phyloP scores from a whole-genome alignment of 176 grass and related monocot genomes.

The Musa schizocarpa region DNA sequence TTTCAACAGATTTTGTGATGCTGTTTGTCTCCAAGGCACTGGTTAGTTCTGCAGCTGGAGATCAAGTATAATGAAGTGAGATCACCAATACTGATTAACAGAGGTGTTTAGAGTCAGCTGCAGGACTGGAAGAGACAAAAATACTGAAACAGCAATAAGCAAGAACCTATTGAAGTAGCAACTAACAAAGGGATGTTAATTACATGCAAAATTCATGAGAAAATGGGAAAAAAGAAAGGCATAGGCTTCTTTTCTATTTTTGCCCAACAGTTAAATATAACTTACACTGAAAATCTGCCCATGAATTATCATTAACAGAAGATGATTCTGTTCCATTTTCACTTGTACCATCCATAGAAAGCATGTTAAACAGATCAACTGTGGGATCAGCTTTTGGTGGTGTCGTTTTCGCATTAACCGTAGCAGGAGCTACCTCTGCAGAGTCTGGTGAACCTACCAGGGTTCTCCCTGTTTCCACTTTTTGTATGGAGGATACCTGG shows the following conservation, averaged over 20 bases:
- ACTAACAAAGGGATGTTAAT: background rate
- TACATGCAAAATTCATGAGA: background rate
- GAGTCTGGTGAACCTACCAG: conserved; percentile 45
- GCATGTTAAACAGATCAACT: conserved; percentile 80
- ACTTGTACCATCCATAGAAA: conserved; percentile 58
- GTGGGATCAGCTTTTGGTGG: conserved; percentile 82
- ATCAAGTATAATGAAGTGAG: conserved; percentile 10
- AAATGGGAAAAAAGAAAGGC: background rate
- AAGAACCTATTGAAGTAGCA: background rate
- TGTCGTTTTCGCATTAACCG: conserved; percentile 34
- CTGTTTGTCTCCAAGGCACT: conserved; percentile 50
- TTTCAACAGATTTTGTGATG: conserved; percentile 51
- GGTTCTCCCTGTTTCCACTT: conserved; percentile 43
- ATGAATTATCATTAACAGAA: conserved; percentile 52
- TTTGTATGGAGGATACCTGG: conserved; percentile 49
- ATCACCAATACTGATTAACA: background rate
- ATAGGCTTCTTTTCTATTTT: background rate
- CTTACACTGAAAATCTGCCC: conserved; percentile 94
- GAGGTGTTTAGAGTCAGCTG: background rate
- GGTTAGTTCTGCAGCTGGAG: conserved; percentile 62
- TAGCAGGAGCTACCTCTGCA: conserved; percentile 31
- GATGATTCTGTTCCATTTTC: conserved; percentile 55
- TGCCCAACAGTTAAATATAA: conserved; percentile 17
- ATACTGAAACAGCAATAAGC: background rate
- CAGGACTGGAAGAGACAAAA: background rate